These are phyloP conservation scores for Thalassiosira profunda DNA, from an alignment of 108 stramenopile species.

Conservation along the genomic window DNA sequence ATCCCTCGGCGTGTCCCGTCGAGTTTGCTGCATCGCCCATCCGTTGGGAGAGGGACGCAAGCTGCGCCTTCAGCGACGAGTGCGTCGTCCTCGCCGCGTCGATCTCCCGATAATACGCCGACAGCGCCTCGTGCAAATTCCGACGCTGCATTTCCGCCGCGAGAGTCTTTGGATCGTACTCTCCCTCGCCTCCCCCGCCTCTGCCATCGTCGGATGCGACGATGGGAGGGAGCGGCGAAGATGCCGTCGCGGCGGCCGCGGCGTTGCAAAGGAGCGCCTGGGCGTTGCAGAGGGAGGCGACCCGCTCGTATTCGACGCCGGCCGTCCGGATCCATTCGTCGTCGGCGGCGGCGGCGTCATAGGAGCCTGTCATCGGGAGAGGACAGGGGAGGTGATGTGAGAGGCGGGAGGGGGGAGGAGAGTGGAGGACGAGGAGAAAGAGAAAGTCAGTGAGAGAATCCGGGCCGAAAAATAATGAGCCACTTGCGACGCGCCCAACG, in stretches of 20 bases:
- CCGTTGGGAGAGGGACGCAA: not conserved
- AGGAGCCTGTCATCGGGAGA: no score
- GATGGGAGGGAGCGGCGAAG: not conserved
- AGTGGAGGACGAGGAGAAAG: no score
- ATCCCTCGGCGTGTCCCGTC: not conserved
- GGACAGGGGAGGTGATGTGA: no score
- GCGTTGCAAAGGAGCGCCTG: constrained; percentile 35
- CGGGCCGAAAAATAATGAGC: no score
- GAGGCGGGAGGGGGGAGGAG: no score
- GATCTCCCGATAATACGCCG: constrained; percentile 19
- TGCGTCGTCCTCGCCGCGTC: constrained; percentile 45
- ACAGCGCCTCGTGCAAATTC: constrained; percentile 9
- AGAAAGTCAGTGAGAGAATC: no score
- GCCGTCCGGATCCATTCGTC: constrained; percentile 36
- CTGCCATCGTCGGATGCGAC: not conserved
- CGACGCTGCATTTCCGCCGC: constrained; percentile 3
- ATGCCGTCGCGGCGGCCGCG: not conserved
- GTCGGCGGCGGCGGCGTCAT: not conserved
- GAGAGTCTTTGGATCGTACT: not conserved
- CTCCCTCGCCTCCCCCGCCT: no score
- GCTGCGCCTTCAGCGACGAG: constrained; percentile 15
- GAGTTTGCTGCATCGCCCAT: not conserved
- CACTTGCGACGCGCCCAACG: no score
- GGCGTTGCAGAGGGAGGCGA: constrained; percentile 36
- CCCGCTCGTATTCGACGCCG: constrained; percentile 40